phyloP scores from a whole-genome alignment of 108 stramenopile genomes.

The Skeletonema marinoi region DNA sequence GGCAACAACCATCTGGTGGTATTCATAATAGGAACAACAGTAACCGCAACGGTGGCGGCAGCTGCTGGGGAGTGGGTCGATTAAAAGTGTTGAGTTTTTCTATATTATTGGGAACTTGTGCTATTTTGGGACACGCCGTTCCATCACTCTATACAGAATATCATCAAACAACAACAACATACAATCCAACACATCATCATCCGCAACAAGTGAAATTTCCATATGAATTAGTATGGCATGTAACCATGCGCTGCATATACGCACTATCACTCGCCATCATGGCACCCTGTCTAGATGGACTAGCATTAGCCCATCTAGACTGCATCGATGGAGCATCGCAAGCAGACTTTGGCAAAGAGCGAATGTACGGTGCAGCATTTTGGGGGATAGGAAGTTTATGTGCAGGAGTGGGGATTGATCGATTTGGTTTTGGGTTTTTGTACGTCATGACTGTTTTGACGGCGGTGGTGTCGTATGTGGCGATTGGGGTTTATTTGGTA shows the following conservation, averaged over 20 bases:
- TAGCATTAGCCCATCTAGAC: constrained; percentile 56
- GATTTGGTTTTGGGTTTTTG: constrained; percentile 43
- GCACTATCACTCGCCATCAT: constrained; percentile 39
- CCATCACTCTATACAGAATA: constrained; percentile 10
- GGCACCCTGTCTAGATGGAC: constrained; percentile 59
- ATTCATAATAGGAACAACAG: not conserved
- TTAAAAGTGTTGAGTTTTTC: constrained; percentile 40
- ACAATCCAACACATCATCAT: not conserved
- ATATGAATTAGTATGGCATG: constrained; percentile 36
- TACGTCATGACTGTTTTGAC: constrained; percentile 31
- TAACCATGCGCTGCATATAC: constrained; percentile 37
- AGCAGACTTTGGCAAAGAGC: constrained; percentile 62
- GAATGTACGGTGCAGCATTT: constrained; percentile 62
- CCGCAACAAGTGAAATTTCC: constrained; percentile 2
- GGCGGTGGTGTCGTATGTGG: constrained; percentile 20
- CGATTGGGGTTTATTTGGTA: constrained; percentile 24
- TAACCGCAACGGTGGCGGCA: not conserved
- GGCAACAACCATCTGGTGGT: not conserved
- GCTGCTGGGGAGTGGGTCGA: constrained; percentile 45
- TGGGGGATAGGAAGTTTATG: constrained; percentile 58
- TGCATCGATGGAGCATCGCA: constrained; percentile 25
- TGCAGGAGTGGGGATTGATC: constrained; percentile 54
- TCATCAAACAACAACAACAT: not conserved
- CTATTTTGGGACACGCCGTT: constrained; percentile 52
- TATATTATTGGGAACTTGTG: constrained; percentile 41